Evolutionary conservation across 2,329 filamentous ascomycete species (phyloP), one percentile per base, ranked within the genome.

Genomic region (Fusarium tupiense): DNA sequence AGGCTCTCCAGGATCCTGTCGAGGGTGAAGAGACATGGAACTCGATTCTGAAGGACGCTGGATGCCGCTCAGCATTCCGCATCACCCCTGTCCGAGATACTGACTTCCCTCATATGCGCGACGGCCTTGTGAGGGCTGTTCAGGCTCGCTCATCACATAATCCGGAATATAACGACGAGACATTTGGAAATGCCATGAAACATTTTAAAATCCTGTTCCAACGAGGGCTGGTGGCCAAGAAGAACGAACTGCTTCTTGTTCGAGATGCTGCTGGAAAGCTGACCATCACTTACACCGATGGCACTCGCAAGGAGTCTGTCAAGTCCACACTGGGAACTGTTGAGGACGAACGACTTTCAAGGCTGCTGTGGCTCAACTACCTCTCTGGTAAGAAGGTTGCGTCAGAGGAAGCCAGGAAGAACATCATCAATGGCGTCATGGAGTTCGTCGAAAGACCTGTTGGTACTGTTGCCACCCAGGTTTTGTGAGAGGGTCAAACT

Each of bases 81-180:
- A 92, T 99, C 72, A 91, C 96, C 6, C 96, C 96, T 0, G 95
- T 94, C n/a, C 89, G 94, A 43, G 95, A 97, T 82, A 99, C 96
- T 24, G 95, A 98, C 83, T 98, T 98, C 83, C 91, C 92, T 74
- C 96, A 99, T 82, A 83, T 99, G 71, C 90, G 96, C 46, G 96
- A 99, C 80, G 96, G 94, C 3, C 97, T 95, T 85, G 94, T 98
- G 67, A 90, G 95, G 11, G 93, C 94, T 29, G 92, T 99, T 73
- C 93, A 93, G 61, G 92, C 90, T 14, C 90, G 93, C 40, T 92
- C 92, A 6, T 87, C 91, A 72, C 86, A 87, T 29, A 86, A 88
- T 46, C 83, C 85, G 40, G 83, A 83, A 4, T 87, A 90, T 81
- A 87, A 89, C 31, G 93, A 96, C 75, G 94, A 96, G 71, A 86